Evolutionary conservation across 176 grass and related monocot genomes (phyloP).

Genomic region (Microstegium vimineum): DNA sequence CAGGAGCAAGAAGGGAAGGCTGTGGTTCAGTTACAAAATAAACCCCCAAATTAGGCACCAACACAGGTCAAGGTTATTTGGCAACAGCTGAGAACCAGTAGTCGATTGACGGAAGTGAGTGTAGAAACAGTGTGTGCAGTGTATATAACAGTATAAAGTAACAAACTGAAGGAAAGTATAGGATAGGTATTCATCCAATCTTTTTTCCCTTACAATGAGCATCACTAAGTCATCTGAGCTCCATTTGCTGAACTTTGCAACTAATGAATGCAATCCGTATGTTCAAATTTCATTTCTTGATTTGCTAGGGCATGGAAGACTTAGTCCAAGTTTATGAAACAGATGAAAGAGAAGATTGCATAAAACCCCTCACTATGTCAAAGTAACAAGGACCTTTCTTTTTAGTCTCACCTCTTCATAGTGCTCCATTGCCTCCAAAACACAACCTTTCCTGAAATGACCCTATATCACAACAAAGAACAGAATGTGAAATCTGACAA

Average conservation of each 20-base stretch:
- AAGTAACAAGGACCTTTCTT: neutral
- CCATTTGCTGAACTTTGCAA: neutral
- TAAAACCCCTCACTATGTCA: neutral
- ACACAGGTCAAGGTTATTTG: neutral
- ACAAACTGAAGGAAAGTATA: neutral
- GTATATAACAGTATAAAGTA: neutral
- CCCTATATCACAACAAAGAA: conserved; percentile 62
- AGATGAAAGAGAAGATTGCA: neutral
- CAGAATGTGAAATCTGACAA: conserved; percentile 33
- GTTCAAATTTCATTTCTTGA: neutral
- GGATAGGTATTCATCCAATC: neutral
- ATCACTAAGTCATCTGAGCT: conserved; percentile 15
- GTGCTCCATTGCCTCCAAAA: conserved; percentile 88
- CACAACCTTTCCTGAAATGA: conserved; percentile 93
- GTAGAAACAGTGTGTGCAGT: neutral
- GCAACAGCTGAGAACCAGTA: neutral
- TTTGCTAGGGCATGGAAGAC: neutral
- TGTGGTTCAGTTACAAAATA: conserved; percentile 4
- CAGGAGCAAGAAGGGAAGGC: neutral
- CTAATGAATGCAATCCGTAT: neutral
- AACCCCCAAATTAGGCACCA: neutral
- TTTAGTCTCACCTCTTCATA: conserved; percentile 80
- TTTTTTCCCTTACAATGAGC: neutral
- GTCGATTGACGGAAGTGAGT: neutral
- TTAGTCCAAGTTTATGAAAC: neutral